Conservation (phyloP, 768 basidiomycete genomes). For the Rhizopogon vulgaris region DNA sequence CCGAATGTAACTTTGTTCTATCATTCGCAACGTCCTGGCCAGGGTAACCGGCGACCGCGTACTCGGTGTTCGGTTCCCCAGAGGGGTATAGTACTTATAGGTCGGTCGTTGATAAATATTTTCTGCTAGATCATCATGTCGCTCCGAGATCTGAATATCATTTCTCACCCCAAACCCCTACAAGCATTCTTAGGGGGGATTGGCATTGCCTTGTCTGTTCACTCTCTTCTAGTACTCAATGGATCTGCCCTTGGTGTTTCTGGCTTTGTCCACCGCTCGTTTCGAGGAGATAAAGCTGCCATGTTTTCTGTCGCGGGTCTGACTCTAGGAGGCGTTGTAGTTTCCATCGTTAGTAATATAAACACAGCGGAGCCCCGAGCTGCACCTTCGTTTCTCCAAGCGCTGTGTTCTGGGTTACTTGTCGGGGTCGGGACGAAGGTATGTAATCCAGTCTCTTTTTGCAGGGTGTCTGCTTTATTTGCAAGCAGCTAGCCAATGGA, state of each 20-base stretch:
- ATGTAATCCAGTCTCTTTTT: not conserved
- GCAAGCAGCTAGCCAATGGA: slow-evolving; percentile 46
- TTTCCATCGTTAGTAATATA: slow-evolving; percentile 25
- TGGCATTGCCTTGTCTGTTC: slow-evolving; percentile 44
- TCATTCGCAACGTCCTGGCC: too few species aligned
- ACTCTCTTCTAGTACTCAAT: slow-evolving; percentile 47
- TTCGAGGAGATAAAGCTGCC: slow-evolving; percentile 39
- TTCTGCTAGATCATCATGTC: not conserved
- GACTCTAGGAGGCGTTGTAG: slow-evolving; percentile 40
- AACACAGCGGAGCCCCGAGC: slow-evolving; percentile 30
- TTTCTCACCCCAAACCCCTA: slow-evolving; percentile 33
- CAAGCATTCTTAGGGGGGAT: slow-evolving; percentile 53
- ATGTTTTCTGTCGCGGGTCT: slow-evolving; percentile 39
- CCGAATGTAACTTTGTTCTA: too few species aligned
- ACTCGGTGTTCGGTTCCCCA: too few species aligned
- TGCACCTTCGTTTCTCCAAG: slow-evolving; percentile 16
- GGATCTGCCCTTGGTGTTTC: slow-evolving; percentile 56
- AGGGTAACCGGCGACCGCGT: too few species aligned
- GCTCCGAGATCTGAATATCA: not conserved
- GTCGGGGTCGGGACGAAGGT: slow-evolving; percentile 58
- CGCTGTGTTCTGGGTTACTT: slow-evolving; percentile 45
- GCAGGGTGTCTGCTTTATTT: not conserved
- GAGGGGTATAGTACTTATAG: too few species aligned
- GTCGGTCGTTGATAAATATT: not conserved
- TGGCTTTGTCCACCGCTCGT: slow-evolving; percentile 49